A percentile compares a stretch with the other conserved stretches of the same genome.
These are phyloP conservation scores for Acacia confusa DNA, from an alignment of 306 rosid species.

Conservation along the genomic window DNA sequence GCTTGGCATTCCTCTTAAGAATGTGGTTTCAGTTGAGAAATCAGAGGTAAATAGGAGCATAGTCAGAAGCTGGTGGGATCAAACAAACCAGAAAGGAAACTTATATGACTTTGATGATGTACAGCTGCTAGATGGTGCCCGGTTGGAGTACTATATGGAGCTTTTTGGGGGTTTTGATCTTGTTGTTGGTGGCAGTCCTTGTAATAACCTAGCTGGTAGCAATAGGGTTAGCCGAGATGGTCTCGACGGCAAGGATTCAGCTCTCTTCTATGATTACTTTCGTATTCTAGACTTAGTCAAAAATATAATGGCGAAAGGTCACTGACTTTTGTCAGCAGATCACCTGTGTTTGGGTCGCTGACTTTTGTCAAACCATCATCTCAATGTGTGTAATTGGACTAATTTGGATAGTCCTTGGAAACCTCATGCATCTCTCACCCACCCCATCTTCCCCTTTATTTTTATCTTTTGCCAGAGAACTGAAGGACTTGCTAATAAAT, in stretches of 20 bases:
- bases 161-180: slow-evolving; percentile 84
- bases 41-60: slow-evolving; percentile 76
- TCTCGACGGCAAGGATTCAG: slow-evolving; percentile 81
- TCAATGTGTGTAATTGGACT: slow-evolving; percentile 1
- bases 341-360: neutral
- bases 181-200: slow-evolving; percentile 90
- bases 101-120: slow-evolving; percentile 66
- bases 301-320: slow-evolving; percentile 37
- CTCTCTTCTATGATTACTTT: slow-evolving; percentile 72
- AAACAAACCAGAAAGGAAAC: slow-evolving; percentile 83
- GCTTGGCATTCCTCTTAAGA: slow-evolving; percentile 74
- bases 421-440: slow-evolving; percentile 6
- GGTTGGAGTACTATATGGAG: slow-evolving; percentile 57
- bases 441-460: neutral
- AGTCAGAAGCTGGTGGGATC: slow-evolving; percentile 97
- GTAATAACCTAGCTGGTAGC: slow-evolving; percentile 93
- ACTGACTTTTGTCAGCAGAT: slow-evolving; percentile 24
- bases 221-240: slow-evolving; percentile 84
- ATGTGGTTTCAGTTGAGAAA: slow-evolving; percentile 79
- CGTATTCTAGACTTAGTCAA: slow-evolving; percentile 78
- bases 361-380: neutral
- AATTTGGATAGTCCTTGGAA: slow-evolving; percentile 25
- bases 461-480: slow-evolving; percentile 25
- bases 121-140: slow-evolving; percentile 49
- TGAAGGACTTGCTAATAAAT: slow-evolving; percentile 30